Percentiles rank a stretch among this genome's conserved stretches.
These are phyloP conservation scores for Colletotrichum gloeosporioides DNA, from an alignment of 2,329 filamentous ascomycete genomes.

Conservation along the genomic window DNA sequence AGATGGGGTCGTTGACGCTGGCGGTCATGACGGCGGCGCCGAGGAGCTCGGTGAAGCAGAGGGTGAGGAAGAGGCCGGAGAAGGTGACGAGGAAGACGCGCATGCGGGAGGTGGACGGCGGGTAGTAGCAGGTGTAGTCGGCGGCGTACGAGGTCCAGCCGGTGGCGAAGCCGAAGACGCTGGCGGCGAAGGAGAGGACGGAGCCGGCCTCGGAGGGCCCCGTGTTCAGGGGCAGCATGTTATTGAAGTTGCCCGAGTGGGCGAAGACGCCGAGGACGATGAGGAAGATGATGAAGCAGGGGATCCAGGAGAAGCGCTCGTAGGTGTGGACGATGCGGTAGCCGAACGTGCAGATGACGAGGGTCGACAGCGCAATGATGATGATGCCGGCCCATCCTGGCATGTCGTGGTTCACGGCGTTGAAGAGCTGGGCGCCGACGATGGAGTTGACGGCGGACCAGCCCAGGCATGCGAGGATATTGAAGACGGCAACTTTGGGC, in stretches of 20 bases:
- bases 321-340: slow-evolving; percentile 80
- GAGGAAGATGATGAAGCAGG: slow-evolving; percentile 75
- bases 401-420: slow-evolving; percentile 72
- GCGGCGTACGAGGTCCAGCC: slow-evolving; percentile 79
- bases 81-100: slow-evolving; percentile 75
- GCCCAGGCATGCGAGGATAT: slow-evolving; percentile 73
- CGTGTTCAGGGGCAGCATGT: slow-evolving; percentile 57
- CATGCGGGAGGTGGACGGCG: slow-evolving; percentile 59
- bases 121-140: slow-evolving; percentile 84
- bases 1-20: slow-evolving; percentile 53
- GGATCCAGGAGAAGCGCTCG: slow-evolving; percentile 78
- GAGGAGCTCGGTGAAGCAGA: slow-evolving; percentile 77
- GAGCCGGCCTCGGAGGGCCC: slow-evolving; percentile 66
- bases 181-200: slow-evolving; percentile 69
- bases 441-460: slow-evolving; percentile 83
- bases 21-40: slow-evolving; percentile 74
- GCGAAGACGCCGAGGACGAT: slow-evolving; percentile 73
- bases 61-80: slow-evolving; percentile 70
- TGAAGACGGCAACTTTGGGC: slow-evolving; percentile 69
- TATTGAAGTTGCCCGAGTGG: slow-evolving; percentile 68
- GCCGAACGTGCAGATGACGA: slow-evolving; percentile 75
- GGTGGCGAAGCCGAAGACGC: slow-evolving; percentile 72
- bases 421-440: slow-evolving; percentile 78
- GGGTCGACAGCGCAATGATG: slow-evolving; percentile 75
- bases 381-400: slow-evolving; percentile 78